Conservation (phyloP, 805 yeast genomes). For the Schwanniomyces sp. region DNA sequence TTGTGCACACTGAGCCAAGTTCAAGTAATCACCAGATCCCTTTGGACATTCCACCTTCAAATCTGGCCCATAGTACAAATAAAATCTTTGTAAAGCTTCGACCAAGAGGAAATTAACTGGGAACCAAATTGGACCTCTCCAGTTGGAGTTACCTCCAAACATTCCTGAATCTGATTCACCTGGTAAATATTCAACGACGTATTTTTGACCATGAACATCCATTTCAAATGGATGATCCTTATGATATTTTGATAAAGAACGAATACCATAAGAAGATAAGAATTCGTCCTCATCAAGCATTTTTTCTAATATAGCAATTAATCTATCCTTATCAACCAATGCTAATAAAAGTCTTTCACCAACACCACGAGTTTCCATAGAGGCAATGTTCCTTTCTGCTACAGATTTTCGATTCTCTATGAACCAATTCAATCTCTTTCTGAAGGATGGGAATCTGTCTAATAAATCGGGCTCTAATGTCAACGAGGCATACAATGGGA, state of each 20-base stretch:
- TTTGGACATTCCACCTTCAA: constrained; percentile 86
- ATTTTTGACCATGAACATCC: constrained; percentile 76
- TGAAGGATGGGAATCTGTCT: constrained; percentile 76
- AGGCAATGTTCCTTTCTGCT: constrained; percentile 81
- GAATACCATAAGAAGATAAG: constrained; percentile 78
- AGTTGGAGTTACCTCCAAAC: constrained; percentile 95
- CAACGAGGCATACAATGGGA: constrained; percentile 85
- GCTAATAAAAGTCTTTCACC: constrained; percentile 81
- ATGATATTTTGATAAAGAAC: constrained; percentile 86
- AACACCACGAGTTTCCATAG: constrained; percentile 76
- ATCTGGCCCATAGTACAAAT: constrained; percentile 82
- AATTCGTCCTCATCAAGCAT: constrained; percentile 88
- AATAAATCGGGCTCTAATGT: constrained; percentile 84
- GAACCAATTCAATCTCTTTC: constrained; percentile 83
- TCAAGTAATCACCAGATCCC: constrained; percentile 73
- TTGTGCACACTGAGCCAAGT: constrained; percentile 88
- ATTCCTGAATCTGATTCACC: constrained; percentile 91
- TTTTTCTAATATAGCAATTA: constrained; percentile 69
- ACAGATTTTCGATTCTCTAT: constrained; percentile 65
- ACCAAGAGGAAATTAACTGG: constrained; percentile 85
- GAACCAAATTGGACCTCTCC: constrained; percentile 99
- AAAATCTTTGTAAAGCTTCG: constrained; percentile 84
- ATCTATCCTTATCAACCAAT: constrained; percentile 76
- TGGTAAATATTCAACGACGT: constrained; percentile 71
- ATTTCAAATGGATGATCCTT: constrained; percentile 80